Evolutionary conservation across 1,139 yeast genomes (phyloP).

Genomic region (Saccharomyces hybrid): DNA sequence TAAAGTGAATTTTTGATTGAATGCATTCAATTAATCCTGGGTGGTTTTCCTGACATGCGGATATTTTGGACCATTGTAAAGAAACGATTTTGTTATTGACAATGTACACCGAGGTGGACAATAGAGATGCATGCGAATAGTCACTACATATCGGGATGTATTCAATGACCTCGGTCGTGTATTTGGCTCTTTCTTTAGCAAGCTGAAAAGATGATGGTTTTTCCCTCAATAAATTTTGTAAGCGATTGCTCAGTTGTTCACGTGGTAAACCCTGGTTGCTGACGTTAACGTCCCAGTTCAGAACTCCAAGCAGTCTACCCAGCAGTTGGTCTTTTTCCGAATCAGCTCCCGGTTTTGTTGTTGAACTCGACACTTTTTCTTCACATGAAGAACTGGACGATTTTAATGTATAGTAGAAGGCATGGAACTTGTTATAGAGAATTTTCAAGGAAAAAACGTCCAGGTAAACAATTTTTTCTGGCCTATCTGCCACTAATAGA

Average conservation of each 20-base stretch:
- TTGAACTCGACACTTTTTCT: background rate
- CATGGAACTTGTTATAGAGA: background rate
- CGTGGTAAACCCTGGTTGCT: background rate
- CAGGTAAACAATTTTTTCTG: background rate
- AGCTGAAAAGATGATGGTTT: conserved; percentile 23
- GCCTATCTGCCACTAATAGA: background rate
- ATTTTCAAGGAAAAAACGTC: background rate
- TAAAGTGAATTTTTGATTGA: conserved; percentile 46
- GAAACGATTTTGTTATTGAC: conserved; percentile 29
- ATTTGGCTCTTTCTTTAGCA: conserved; percentile 37
- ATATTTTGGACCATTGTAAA: conserved; percentile 21
- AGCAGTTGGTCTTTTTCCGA: background rate
- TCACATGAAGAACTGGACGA: background rate
- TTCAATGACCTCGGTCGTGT: conserved; percentile 35
- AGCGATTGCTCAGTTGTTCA: background rate
- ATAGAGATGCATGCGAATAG: conserved; percentile 35
- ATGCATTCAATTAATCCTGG: conserved; percentile 36
- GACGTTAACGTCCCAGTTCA: background rate
- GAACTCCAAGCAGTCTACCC: background rate
- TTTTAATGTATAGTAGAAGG: background rate
- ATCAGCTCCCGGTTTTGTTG: background rate
- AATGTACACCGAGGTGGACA: conserved; percentile 21
- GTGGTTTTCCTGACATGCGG: conserved; percentile 25
- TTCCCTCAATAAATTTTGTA: background rate
- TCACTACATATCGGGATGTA: conserved; percentile 50